phyloP scores from a whole-genome alignment of 2,329 filamentous ascomycete species.

The Lasiodiplodia hormozganensis region DNA sequence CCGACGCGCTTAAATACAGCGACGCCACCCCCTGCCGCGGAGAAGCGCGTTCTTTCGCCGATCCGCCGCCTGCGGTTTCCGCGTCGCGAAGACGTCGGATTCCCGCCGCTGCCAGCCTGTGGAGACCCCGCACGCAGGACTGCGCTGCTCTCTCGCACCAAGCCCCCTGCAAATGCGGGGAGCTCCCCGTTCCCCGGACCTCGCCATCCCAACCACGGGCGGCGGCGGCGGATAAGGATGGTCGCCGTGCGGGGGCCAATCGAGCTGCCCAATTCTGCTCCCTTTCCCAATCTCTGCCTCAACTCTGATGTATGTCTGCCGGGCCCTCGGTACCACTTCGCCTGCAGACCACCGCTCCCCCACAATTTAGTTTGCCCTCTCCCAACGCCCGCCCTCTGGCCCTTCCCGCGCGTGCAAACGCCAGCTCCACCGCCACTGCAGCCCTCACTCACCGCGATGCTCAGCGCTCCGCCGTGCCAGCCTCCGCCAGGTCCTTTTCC shows the following conservation, averaged over 20 bases:
- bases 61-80: neutral
- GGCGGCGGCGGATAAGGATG: conserved; percentile 21
- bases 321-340: neutral
- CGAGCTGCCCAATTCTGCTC: neutral
- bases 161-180: conserved; percentile 15
- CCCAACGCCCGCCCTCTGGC: neutral
- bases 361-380: neutral
- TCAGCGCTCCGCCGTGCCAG: neutral
- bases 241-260: neutral
- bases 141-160: too few relatives aligned
- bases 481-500: neutral
- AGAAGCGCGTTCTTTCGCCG: neutral
- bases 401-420: neutral
- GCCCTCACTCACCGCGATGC: neutral
- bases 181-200: neutral
- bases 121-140: conserved; percentile 19
- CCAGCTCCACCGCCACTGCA: neutral
- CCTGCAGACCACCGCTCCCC: neutral
- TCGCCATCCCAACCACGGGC: neutral
- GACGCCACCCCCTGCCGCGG: conserved; percentile 2
- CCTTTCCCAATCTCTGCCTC: neutral
- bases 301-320: neutral
- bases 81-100: conserved; percentile 1
- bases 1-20: neutral
- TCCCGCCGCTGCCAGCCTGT: neutral